Evolutionary conservation across 164 flowering plant species (phyloP).

Genomic region (Buxus sempervirens): DNA sequence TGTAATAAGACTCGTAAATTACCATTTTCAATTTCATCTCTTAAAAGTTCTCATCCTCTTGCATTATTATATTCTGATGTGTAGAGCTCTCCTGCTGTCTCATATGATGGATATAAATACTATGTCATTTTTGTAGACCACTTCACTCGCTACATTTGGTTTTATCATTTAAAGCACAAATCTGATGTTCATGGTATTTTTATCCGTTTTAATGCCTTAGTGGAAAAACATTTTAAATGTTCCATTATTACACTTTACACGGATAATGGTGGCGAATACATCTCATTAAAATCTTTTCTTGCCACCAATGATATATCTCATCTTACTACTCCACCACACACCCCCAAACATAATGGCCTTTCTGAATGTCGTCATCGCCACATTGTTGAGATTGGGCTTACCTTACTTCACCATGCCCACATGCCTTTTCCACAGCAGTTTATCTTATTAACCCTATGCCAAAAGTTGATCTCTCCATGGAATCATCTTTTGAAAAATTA

Average conservation of each 20-base stretch:
- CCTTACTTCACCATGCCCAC: background rate
- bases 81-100: background rate
- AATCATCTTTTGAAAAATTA: background rate
- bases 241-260: background rate
- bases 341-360: background rate
- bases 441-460: no score
- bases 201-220: background rate
- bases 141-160: background rate
- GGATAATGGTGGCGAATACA: background rate
- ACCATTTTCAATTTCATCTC: no score
- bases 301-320: background rate
- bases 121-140: background rate
- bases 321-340: background rate
- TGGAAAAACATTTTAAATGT: background rate
- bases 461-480: background rate
- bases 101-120: background rate
- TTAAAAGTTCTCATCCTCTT: background rate
- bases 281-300: background rate
- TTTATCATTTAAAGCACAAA: background rate
- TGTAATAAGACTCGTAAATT: no score
- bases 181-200: background rate
- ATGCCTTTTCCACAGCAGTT: background rate
- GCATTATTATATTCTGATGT: background rate
- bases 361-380: background rate
- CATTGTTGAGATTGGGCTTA: background rate